Base-by-base conservation (phyloP, 2,329 filamentous ascomycete genomes). In the Colletotrichum sublineola region DNA sequence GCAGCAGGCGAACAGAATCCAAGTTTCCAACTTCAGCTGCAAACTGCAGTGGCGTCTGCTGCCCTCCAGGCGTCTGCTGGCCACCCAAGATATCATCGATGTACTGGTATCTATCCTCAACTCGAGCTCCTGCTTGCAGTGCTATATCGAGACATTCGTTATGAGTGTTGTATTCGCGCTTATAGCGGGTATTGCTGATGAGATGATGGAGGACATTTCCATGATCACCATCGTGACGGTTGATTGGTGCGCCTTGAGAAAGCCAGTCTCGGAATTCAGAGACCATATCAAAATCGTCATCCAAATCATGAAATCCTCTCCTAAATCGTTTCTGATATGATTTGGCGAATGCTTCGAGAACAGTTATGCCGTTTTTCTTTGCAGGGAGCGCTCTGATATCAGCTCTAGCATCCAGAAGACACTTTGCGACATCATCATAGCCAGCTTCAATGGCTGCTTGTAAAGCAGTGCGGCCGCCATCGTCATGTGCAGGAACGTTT, bases 41-140 rank as follows among this genome's bases (percentile, higher is more conserved):
- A 12, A 33, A 6, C 5, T 68, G 65, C 7, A 68, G n/a, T 8
- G 65, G 46, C 3, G 57, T 68, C 53, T n/a, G n/a, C n/a, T n/a
- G n/a, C n/a, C n/a, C n/a, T n/a, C n/a, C n/a, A n/a, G n/a, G n/a
- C n/a, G n/a, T n/a, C n/a, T n/a, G n/a, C n/a, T n/a, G n/a, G n/a
- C n/a, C n/a, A n/a, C n/a, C n/a, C n/a, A n/a, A n/a, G n/a, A n/a
- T n/a, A n/a, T n/a, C n/a, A n/a, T n/a, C n/a, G n/a, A n/a, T n/a
- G n/a, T n/a, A n/a, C n/a, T n/a, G n/a, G n/a, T n/a, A n/a, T n/a
- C n/a, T n/a, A n/a, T n/a, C n/a, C n/a, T n/a, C n/a, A n/a, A n/a
- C 5, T n/a, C 31, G 40, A 40, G 63, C 63, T 1, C 53, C 63
- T 29, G 55, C 14, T 33, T 42, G 31, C 8, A 66, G 5, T 15